Percentiles rank a stretch among this genome's conserved stretches.
phyloP scores from a whole-genome alignment of 2,329 filamentous ascomycete genomes.

The Diplocarpon mali region DNA sequence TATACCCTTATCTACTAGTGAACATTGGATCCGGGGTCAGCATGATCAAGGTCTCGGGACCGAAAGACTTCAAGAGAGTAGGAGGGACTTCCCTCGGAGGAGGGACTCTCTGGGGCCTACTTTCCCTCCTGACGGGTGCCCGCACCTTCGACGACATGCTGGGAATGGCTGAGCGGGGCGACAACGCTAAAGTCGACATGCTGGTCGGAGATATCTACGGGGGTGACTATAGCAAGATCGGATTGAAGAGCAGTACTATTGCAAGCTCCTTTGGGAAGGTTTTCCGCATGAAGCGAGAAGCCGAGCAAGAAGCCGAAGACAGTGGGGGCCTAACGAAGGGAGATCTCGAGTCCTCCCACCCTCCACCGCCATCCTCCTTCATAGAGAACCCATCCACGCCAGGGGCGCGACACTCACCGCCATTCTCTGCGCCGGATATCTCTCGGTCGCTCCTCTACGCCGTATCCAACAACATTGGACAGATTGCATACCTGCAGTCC shows the following conservation, averaged over 20 bases:
- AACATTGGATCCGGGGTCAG: constrained; percentile 97
- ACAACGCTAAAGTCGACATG: constrained; percentile 92
- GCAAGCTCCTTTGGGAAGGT: constrained; percentile 96
- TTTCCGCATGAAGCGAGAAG: constrained; percentile 80
- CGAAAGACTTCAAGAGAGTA: constrained; percentile 76
- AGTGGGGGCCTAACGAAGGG: constrained; percentile 34
- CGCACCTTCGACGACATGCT: constrained; percentile 98
- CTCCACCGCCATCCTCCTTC: constrained; percentile 1
- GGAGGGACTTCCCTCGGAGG: constrained; percentile 91
- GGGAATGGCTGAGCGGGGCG: constrained; percentile 76
- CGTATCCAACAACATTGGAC: constrained; percentile 95
- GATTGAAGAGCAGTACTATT: constrained; percentile 89
- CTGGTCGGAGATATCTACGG: constrained; percentile 97
- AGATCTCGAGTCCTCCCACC: constrained; percentile 10
- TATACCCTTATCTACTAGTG: constrained; percentile 94
- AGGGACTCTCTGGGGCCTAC: constrained; percentile 92
- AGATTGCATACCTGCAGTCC: constrained; percentile 94
- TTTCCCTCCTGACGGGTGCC: constrained; percentile 86
- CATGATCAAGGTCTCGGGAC: constrained; percentile 93
- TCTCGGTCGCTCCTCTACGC: constrained; percentile 87
- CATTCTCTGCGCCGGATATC: constrained; percentile 75
- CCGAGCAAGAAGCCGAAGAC: constrained; percentile 69
- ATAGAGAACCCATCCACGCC: constrained; percentile 1
- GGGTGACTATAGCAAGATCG: constrained; percentile 90
- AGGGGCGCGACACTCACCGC: constrained; percentile 19